Evolutionary conservation across 768 basidiomycete genomes (phyloP), one percentile per base, ranked within the genome.

Genomic region (Russula virescens): DNA sequence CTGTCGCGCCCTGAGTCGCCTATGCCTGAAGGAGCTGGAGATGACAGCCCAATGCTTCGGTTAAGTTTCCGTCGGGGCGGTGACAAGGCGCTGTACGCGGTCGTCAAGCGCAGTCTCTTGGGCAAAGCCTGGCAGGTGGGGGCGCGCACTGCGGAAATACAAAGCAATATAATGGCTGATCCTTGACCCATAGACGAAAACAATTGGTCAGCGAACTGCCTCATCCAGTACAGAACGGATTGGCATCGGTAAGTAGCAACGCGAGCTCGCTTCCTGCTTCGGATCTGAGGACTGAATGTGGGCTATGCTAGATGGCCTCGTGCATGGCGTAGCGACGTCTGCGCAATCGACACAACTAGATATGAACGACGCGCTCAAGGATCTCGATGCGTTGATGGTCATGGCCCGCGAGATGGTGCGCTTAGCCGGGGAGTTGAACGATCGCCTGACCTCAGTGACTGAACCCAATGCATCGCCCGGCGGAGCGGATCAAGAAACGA

Each of bases 361-460:
- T 65, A 82, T 98, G 76, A 79, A 80, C 26, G 84, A 86, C 66
- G 90, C 94, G 0, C 78, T 98, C 35, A 79, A 85, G 66, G 97
- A 98, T 70, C 81, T 98, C 38, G 93, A 98, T 71, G 88, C 88
- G 0, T 75, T 98, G 50, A 94, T 91, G 89, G 78, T 87, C 52
- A 91, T 95, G 71, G 94, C 94, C 1, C 88, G 85, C 66, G 93
- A 95, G 68, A 96, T 98, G 86, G 94, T 95, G 60, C 83, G 83
- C 34, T 80, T 98, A 25, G 94, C 96, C 3, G 87, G 86, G 55
- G 88, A 95, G 42, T 81, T 98, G 64, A 94, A 92, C 69, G 84
- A 90, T 60, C 89, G 84, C 65, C 79, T 97, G 26, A 86, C 87
- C 8, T 80, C 58, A 16, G 59, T 66, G 8, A 56, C 64, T 55